Evolutionary conservation across 306 rosid genomes (phyloP), one percentile per base, ranked within the genome.

Genomic region (Quillaja saponaria): DNA sequence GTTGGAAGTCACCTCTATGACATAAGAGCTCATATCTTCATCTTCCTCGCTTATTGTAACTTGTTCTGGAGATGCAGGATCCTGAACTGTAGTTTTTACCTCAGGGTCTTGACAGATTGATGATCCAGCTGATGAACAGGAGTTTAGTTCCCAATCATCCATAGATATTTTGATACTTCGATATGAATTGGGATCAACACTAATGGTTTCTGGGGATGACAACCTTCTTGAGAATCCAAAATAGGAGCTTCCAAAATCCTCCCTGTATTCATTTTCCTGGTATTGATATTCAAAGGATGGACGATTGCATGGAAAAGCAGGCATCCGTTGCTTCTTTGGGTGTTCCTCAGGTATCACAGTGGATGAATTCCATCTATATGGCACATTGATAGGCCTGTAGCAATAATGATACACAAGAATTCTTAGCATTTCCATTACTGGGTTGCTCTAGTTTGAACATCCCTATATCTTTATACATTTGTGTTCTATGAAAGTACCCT

Each of bases 11-110:
- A 88, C 59, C 71, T 92, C 94, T 65, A 92, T 92, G 73, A 92
- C 96, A 68, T 86, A 92, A 46, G 98, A 92, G 80, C 89, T 86
- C 88, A 86, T 79, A 55, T 51, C 66, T 67, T 91, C 97, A 40
- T 83, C 90, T 0, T 84, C 73, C 14, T 63, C 72, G 1, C 50
- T 57, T 63, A 41, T 68, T 61, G n/a, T 50, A 50, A 66, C 73
- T 53, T 78, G 80, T 71, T 75, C 80, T 2, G 61, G 68, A 16
- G 64, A 56, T 60, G 67, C 73, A 28, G 40, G 66, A 51, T 76
- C 78, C 31, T 49, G 81, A 68, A 61, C 60, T 33, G 71, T 81
- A 33, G 68, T 40, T 73, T 80, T 86, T 48, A 73, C 47, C 69
- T 84, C 86, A 18, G 67, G 74, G 42, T 84, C 92, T 25, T 77